Conservation (phyloP, 2,329 filamentous ascomycete species). For the Pyrenochaeta sp. region DNA sequence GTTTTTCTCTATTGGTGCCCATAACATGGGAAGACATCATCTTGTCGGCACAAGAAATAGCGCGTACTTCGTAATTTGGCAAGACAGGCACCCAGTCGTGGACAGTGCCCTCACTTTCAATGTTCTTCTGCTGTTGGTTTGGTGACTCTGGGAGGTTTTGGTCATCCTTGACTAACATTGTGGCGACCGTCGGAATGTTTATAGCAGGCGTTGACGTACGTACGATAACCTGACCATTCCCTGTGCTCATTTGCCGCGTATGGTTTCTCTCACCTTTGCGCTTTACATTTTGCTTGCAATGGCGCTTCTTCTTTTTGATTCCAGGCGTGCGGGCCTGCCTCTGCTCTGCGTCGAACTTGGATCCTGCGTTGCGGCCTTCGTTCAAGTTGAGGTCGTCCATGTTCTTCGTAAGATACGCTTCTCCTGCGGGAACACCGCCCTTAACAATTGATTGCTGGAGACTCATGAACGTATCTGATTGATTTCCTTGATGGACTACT, state of each 20-base stretch:
- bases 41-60: background rate
- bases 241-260: background rate
- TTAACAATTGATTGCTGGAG: background rate
- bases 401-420: background rate
- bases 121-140: background rate
- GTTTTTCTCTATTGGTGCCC: background rate
- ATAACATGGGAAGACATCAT: background rate
- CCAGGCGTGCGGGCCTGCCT: background rate
- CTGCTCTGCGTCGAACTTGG: background rate
- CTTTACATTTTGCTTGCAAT: slow-evolving; percentile 2
- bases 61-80: slow-evolving; percentile 11
- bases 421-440: background rate
- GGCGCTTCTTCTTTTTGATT: slow-evolving; percentile 5
- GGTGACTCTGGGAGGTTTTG: background rate
- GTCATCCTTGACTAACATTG: background rate
- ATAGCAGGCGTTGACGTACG: background rate
- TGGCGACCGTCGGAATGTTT: background rate
- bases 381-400: background rate
- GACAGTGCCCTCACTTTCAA: background rate
- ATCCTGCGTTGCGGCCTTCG: background rate
- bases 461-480: background rate
- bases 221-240: background rate
- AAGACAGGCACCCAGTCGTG: background rate
- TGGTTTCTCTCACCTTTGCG: background rate
- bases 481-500: no score